Base-by-base conservation (phyloP, 2,329 filamentous ascomycete species). In the Talaromyces sp. region DNA sequence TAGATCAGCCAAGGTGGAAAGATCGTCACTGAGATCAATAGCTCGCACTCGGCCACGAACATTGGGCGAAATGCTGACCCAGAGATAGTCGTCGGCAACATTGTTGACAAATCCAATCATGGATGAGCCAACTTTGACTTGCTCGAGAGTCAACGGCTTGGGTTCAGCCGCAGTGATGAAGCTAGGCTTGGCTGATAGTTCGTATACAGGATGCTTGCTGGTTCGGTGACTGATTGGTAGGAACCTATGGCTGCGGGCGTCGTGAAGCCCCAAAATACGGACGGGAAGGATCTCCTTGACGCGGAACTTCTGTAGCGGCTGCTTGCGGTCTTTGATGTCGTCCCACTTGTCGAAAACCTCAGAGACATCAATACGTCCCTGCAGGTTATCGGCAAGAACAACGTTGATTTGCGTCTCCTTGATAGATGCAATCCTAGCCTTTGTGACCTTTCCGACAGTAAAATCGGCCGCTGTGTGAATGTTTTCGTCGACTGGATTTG, bases 331-430 rank as follows among this genome's bases (percentile, higher is more conserved):
- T 64, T 87, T 84, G 72, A 99, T 95, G 51, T 94, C 89, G 56
- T 96, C 90, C 89, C 91, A 97, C 11, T 83, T 84, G 75, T 97
- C 91, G 75, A 96, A 99, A 13, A 93, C 80, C 75, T 98, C 92
- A 1, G 95, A 96, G 5, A 95, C 87, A 73, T 97, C 94, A 67
- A 99, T 89, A 19, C 95, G 91, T n/a, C 94, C 95, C 75, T 96
- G 91, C 8, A 96, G 84, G 69, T 93, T 92, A 73, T 96, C 92
- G 51, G 92, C 90, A 60, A 98, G 84, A 70, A 91, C 87, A 5
- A 99, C 92, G 70, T 98, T 98, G 64, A 98, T 82, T 75, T 99
- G 95, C 0, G 94, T 97, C 58, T 89, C 89, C 78, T 96, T 97
- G 73, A 97, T 82, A 0, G 92, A 92, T n/a, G 86, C 86, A 53